Base-by-base conservation (phyloP, 1,139 yeast species). In the Candida mesenterica region DNA sequence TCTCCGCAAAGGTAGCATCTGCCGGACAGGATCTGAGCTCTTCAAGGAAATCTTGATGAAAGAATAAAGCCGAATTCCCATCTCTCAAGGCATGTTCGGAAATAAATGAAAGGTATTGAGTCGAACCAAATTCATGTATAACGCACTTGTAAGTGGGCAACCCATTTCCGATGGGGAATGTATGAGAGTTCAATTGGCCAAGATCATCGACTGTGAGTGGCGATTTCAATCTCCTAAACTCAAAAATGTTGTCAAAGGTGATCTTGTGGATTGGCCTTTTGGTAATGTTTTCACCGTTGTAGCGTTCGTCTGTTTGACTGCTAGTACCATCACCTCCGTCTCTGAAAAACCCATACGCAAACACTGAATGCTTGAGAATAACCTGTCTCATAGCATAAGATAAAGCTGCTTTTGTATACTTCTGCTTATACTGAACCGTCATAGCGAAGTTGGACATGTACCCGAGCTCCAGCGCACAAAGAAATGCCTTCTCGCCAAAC, bases 201-300 rank as follows among this genome's bases (percentile, higher is more conserved):
- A 37, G 18, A 8, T 31, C 33, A 9, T 28, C 33, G 2, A 31
- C 31, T 1, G 26, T 5, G 3, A 37, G 15, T 6, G 35, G 36
- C 3, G 17, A 24, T 13, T 17, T 22, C n/a, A 37, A 31, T 6
- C 15, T 15, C 6, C 32, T 17, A 27, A 25, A 42, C 15, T 33
- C 34, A 18, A 42, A 42, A 5, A 41, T 42, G 24, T 36, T 35
- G 5, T 33, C 37, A 16, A 42, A 43, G 2, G 15, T 3, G 22
- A 43, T 33, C 16, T 13, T 12, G 14, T 38, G 24, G 12, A 43
- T 29, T 15, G 43, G 42, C 13, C 42, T 14, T n/a, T 36, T 38
- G 12, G 35, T 37, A n/a, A 35, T 31, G 27, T 43, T 43, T 9
- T 28, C 30, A 3, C 47, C 47, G 17, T 43, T 42, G 16, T 24